Evolutionary conservation across 352 stramenopile genomes (phyloP), one percentile per base, ranked within the genome.

Genomic region (Plasmopara viticola): DNA sequence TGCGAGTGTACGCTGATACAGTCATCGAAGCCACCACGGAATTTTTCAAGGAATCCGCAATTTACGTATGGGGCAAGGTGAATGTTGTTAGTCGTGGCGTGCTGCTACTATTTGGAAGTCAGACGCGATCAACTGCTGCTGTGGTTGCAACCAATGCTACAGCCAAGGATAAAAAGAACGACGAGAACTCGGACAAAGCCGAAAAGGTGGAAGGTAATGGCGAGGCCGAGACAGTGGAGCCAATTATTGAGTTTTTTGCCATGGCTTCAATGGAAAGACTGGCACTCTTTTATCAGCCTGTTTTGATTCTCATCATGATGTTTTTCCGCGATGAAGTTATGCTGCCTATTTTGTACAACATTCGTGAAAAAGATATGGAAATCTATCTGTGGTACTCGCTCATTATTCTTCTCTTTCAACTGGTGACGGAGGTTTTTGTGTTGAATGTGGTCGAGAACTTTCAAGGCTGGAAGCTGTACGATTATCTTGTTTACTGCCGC

Each of bases 381-480:
- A 98, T 97, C 52, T 98, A 98, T 68, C 59, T 98, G 3, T 90
- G 88, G 59, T 98, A 98, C 62, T 93, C 88, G 14, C 62, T 98
- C 10, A 89, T 98, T 38, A 97, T 98, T 39, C 85, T 98, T 33
- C 70, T 89, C 31, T 98, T 98, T 62, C 90, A 98, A 72, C 73
- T 98, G 14, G 72, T 97, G 25, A 75, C 77, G 6, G 95, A 98
- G 60, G 82, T 98, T 5, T 97, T 98, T 58, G 86, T 98, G 33
- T 84, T 98, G 29, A 92, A 97, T 58, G 77, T 92, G 5, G 77
- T 98, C n/a, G 95, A 98, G 71, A 83, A 98, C 15, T 98, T 98
- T 60, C 89, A 98, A 56, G 95, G 94, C 34, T 98, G 95, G 96
- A 98, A 98, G 64, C 93, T 98, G 6, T 97, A 97, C 53, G 95